Evolutionary conservation across 495 filamentous ascomycete species (phyloP).

Genomic region (Chlorociboria aeruginascens): DNA sequence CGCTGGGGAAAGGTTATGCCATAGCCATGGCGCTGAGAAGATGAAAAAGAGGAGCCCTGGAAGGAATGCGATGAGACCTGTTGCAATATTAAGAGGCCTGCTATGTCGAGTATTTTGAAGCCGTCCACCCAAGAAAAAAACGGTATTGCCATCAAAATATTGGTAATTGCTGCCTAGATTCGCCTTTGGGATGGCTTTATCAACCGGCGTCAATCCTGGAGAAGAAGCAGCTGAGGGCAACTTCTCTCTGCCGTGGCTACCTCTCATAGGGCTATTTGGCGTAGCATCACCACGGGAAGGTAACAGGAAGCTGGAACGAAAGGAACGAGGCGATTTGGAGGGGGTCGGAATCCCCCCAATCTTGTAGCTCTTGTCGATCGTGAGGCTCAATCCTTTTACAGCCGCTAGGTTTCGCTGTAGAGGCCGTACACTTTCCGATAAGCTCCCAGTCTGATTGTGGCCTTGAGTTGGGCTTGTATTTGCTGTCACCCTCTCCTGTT

Average conservation of each 20-base stretch:
- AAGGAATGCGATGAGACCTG: conserved; percentile 62
- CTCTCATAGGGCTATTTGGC: conserved; percentile 35
- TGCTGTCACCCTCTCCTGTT: conserved; percentile 55
- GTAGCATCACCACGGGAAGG: conserved; percentile 39
- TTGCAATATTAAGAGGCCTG: conserved; percentile 84
- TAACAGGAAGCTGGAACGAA: conserved; percentile 54
- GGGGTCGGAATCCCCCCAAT: conserved; percentile 36
- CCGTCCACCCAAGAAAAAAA: conserved; percentile 77
- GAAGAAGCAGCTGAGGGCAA: conserved; percentile 67
- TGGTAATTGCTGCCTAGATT: conserved; percentile 63
- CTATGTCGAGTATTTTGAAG: conserved; percentile 71
- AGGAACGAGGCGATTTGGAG: conserved; percentile 62
- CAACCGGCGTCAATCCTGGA: conserved; percentile 39
- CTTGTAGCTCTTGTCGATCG: conserved; percentile 44
- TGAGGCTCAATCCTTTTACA: conserved; percentile 41
- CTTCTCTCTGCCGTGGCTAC: conserved; percentile 56
- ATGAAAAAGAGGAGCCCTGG: conserved; percentile 73
- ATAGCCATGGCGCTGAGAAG: conserved; percentile 83
- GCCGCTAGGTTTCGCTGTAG: conserved; percentile 45
- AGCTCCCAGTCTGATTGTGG: conserved; percentile 49
- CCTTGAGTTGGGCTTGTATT: conserved; percentile 63
- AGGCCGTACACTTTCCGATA: conserved; percentile 63
- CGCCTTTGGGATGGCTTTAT: conserved; percentile 3
- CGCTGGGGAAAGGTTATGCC: conserved; percentile 81
- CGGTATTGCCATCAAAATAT: conserved; percentile 85